Conservation (phyloP, 805 yeast species). For the Candida ortonii region DNA sequence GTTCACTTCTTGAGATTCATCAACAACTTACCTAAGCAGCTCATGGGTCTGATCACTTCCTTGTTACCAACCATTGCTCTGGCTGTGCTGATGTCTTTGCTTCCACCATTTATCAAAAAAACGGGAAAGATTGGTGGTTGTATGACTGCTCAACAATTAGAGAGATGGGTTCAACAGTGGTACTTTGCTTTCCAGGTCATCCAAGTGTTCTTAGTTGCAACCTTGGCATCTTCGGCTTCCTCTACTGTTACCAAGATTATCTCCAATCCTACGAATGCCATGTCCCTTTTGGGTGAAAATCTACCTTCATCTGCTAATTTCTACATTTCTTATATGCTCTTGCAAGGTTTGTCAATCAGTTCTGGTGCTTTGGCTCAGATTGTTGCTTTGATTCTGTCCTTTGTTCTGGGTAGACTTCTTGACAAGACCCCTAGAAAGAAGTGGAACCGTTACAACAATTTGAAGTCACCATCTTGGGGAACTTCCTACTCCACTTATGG, state of each 20-base stretch:
- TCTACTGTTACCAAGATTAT: conserved; percentile 72
- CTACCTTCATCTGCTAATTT: conserved; percentile 91
- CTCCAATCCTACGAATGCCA: conserved; percentile 63
- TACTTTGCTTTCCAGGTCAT: conserved; percentile 88
- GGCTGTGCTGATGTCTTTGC: conserved; percentile 77
- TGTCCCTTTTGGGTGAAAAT: conserved; percentile 68
- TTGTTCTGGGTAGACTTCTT: conserved; percentile 64
- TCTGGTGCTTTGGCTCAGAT: conserved; percentile 77
- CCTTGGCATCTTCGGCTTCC: conserved; percentile 80
- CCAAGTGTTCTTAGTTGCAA: conserved; percentile 81
- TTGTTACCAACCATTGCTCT: conserved; percentile 79
- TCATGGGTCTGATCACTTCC: conserved; percentile 85
- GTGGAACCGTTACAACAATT: conserved; percentile 70
- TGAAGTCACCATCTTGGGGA: conserved; percentile 77
- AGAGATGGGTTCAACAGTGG: conserved; percentile 82
- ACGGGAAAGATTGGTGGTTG: conserved; percentile 76
- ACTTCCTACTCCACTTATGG: conserved; percentile 76
- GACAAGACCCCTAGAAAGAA: conserved; percentile 90
- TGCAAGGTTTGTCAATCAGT: conserved; percentile 77
- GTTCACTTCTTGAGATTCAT: conserved; percentile 76
- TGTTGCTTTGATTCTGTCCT: conserved; percentile 67
- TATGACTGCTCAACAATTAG: conserved; percentile 68
- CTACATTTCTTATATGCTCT: conserved; percentile 75
- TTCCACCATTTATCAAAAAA: conserved; percentile 78
- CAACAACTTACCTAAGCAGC: conserved; percentile 61